A percentile compares a stretch with the other conserved stretches of the same genome.
These are phyloP conservation scores for Blyttiomyces sp. DNA, from an alignment of 371 early-diverging fungal species.

Conservation along the genomic window DNA sequence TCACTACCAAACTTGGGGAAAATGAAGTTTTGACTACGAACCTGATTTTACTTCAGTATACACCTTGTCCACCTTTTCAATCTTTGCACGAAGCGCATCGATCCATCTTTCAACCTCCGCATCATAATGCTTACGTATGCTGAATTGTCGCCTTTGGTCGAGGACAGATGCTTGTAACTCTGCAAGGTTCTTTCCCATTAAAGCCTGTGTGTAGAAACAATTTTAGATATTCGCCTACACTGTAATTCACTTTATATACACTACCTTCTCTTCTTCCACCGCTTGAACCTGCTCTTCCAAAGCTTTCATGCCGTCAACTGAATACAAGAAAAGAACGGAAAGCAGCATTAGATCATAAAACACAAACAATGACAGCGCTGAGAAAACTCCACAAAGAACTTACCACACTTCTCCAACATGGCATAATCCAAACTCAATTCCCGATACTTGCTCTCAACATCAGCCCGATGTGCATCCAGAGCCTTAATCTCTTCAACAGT, in stretches of 20 bases:
- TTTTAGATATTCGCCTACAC: background rate
- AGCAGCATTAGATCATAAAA: background rate
- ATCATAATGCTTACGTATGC: conserved; percentile 31
- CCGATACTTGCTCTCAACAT: background rate
- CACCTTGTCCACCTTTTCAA: conserved; percentile 8
- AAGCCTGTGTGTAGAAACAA: background rate
- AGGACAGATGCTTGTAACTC: conserved; percentile 1
- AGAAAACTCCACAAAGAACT: background rate
- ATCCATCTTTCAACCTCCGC: conserved; percentile 33
- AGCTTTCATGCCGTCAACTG: background rate
- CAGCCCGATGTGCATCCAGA: background rate
- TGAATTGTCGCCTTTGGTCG: conserved; percentile 15
- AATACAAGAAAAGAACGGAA: background rate
- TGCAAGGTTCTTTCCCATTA: background rate
- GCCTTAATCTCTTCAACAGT: background rate
- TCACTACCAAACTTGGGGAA: too few relatives aligned
- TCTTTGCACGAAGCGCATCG: conserved; percentile 1
- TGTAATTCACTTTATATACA: background rate
- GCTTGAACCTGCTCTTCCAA: background rate
- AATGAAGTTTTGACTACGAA: too few relatives aligned
- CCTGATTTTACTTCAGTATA: too few relatives aligned
- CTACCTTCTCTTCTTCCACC: conserved; percentile 5
- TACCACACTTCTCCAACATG: background rate
- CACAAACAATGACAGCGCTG: background rate
- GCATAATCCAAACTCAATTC: background rate